Percentiles rank a stretch among this genome's conserved stretches.
These are phyloP conservation scores for Pseudopithomyces chartarum DNA, from an alignment of 2,329 filamentous ascomycete species.

Conservation along the genomic window DNA sequence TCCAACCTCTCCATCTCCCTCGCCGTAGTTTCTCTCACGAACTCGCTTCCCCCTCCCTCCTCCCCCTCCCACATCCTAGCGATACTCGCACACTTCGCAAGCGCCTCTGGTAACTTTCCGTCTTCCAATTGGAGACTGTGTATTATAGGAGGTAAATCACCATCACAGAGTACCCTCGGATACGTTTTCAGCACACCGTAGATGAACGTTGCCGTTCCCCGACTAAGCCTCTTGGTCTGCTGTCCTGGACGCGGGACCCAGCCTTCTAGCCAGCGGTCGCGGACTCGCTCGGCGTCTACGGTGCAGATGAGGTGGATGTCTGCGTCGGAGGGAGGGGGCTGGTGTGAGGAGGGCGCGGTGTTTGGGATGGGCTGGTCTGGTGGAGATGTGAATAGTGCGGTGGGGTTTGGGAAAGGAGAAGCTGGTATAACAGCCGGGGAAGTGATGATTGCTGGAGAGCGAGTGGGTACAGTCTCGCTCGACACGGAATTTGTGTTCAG, in stretches of 20 bases:
- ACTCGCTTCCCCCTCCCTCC: not conserved
- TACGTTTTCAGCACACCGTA: not conserved
- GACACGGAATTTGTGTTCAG: not conserved
- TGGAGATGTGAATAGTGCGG: not conserved
- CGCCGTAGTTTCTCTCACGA: too few relatives aligned
- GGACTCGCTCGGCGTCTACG: not conserved
- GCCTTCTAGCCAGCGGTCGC: slow-evolving; percentile 5
- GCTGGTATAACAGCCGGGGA: not conserved
- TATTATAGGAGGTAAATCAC: not conserved
- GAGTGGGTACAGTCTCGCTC: not conserved
- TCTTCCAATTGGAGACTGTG: not conserved
- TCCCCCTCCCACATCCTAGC: slow-evolving; percentile 1
- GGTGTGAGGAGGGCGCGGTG: too few relatives aligned
- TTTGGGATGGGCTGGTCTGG: not conserved
- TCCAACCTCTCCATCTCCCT: not conserved
- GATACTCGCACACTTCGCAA: not conserved
- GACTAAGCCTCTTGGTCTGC: not conserved
- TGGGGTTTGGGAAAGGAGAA: not conserved
- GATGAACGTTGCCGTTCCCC: not conserved
- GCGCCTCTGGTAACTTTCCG: not conserved
- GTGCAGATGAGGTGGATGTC: not conserved
- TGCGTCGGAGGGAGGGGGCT: not conserved
- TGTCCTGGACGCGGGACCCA: not conserved
- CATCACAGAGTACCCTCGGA: not conserved
- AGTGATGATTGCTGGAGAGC: not conserved